Percentiles rank a stretch among this genome's conserved stretches.
These are phyloP conservation scores for Globisporangium paroecandrum DNA, from an alignment of 352 stramenopile species.

Conservation along the genomic window DNA sequence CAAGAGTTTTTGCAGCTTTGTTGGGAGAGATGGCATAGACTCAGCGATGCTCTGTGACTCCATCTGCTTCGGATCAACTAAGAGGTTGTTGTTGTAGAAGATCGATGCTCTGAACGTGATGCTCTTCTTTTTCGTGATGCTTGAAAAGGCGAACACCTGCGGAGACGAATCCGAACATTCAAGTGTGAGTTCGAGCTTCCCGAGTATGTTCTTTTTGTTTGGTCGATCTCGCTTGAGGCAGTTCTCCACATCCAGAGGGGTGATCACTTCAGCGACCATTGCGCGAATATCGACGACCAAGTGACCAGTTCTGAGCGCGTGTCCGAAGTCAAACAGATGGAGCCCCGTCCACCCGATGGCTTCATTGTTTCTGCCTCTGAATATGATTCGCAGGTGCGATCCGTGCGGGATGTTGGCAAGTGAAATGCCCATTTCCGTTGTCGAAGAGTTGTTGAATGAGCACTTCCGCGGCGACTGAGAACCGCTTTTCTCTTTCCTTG, in stretches of 20 bases:
- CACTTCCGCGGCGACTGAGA: conserved; percentile 9
- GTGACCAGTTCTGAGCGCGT: conserved; percentile 53
- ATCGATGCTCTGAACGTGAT: conserved; percentile 72
- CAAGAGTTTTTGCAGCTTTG: conserved; percentile 44
- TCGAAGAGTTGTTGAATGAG: conserved; percentile 6
- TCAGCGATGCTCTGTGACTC: conserved; percentile 6
- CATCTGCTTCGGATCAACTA: conserved; percentile 4
- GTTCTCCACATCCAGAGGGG: conserved; percentile 72
- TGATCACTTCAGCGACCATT: conserved; percentile 34
- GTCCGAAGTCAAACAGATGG: conserved; percentile 81
- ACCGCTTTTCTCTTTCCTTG: conserved; percentile 22
- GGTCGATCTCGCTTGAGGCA: conserved; percentile 38
- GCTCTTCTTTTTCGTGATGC: conserved; percentile 39
- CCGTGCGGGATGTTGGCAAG: conserved; percentile 74
- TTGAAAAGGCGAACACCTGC: conserved; percentile 63
- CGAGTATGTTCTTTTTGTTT: conserved; percentile 33
- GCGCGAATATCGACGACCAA: conserved; percentile 32
- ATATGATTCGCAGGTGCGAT: conserved; percentile 60
- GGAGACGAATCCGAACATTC: conserved; percentile 38
- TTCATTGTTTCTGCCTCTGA: conserved; percentile 40
- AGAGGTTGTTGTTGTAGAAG: conserved; percentile 36
- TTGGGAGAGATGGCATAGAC: conserved; percentile 28
- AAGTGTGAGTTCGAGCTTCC: conserved; percentile 40
- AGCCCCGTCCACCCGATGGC: conserved; percentile 59
- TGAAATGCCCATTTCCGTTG: conserved; percentile 24